Conservation (phyloP, 2,329 filamentous ascomycete species). For the Paecilomyces dactylethromorphus region DNA sequence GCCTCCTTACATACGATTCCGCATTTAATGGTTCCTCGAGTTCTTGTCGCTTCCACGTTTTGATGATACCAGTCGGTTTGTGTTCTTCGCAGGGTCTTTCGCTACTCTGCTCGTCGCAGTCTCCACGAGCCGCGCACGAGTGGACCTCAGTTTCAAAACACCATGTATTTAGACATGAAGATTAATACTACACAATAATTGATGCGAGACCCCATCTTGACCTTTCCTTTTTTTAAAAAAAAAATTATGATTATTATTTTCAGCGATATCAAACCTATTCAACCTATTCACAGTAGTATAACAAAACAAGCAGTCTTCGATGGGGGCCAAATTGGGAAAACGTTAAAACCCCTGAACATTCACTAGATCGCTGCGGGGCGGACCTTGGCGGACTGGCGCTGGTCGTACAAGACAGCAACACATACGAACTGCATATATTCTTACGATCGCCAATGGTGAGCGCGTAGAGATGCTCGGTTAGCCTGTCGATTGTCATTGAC, state of each 20-base stretch:
- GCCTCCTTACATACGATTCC: not conserved
- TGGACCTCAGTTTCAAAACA: not conserved
- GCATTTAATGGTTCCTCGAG: not conserved
- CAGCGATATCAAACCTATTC: not conserved
- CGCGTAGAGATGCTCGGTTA: not conserved
- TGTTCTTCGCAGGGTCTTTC: not conserved
- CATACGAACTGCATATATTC: not conserved
- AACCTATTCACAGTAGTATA: not conserved
- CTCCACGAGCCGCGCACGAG: not conserved
- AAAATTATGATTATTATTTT: not conserved
- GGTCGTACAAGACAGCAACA: not conserved
- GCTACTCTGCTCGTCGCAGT: not conserved
- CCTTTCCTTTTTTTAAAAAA: conserved; percentile 1
- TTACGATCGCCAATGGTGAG: not conserved
- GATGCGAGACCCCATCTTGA: conserved; percentile 3
- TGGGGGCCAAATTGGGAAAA: not conserved
- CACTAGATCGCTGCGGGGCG: not conserved
- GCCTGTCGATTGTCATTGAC: not conserved
- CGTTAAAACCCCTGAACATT: not conserved
- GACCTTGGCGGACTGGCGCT: not conserved
- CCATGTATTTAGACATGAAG: not conserved
- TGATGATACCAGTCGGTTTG: not conserved
- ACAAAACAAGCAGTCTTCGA: not conserved
- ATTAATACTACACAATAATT: not conserved
- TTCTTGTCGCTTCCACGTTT: not conserved